Base-by-base conservation (phyloP, 1,284 basidiomycete species). In the Ustilago lituana region DNA sequence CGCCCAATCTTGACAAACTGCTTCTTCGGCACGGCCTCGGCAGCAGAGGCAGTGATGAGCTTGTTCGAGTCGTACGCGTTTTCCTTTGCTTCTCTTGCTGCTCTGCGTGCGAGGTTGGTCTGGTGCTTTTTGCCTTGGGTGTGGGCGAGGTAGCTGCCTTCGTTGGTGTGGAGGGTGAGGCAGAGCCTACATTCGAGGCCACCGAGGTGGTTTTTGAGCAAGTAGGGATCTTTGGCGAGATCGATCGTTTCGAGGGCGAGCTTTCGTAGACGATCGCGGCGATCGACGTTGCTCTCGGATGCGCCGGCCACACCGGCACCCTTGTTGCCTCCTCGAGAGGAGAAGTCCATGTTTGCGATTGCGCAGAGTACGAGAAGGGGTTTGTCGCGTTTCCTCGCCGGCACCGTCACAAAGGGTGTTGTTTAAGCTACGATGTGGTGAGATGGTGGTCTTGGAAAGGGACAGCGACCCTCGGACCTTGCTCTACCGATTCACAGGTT, bases 91-190 rank as follows among this genome's bases (percentile, higher is more conserved):
- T 98, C 96, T 55, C 90, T 88, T 11, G 95, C 95, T 0, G 96
- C 96, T 74, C 96, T 89, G 40, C 96, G 88, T 4, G 95, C 96
- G 31, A 99, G 88, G 82, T 98, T 98, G 1, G 95, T 97, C 83
- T 98, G 96, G 81, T 98, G 96, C 83, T 98, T 99, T 85, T 98
- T 98, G 26, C 96, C 96, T 85, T 98, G 96, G 0, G 96, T 99
- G 77, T 99, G 96, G 0, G 96, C 95, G 43, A 99, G 90, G 83
- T 99, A 99, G 19, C 94, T 97, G 23, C 96, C 96, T 85, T 99
- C 96, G 82, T 98, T 98, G 22, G 96, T 97, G 84, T 99, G 96
- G 6, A 98, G 87, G 0, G 96, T 99, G 33, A 99, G 85, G 83
- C 96, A 98, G 33, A 99, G 88, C 76, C 95, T 91, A 85, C 96